Evolutionary conservation across 306 rosid genomes (phyloP), one percentile per base, ranked within the genome.

Genomic region (Quercus alba): DNA sequence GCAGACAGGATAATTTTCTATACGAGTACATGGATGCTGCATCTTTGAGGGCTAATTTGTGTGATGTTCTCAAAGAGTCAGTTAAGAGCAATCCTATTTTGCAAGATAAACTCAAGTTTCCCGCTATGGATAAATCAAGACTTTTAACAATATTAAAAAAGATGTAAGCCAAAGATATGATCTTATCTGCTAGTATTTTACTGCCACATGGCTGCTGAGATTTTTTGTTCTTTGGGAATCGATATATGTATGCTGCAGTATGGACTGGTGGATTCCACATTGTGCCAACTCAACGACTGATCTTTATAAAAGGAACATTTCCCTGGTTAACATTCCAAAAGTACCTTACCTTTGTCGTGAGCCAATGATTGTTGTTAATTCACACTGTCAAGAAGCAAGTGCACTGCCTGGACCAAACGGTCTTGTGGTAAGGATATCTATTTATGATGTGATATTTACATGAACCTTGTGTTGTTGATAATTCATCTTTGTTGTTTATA

Each of bases 231-330:
- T 35, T 2, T 31, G 56, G 74, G 17, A 14, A n/a, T 55, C 57
- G 15, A 35, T 77, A 17, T 21, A 31, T 33, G 26, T 14, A 55
- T 26, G 5, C 38, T 77, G 75, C 75, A 77, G 81, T 33, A 68
- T 77, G 81, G 81, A 67, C 19, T 77, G 80, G 80, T 77, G 80
- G 80, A 17, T 77, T 67, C 80, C 73, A 15, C 75, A 77, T 33
- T 55, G 17, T 54, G 33, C 35, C 59, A 35, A 55, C 54, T 72
- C 74, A 31, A 77, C 66, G 56, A n/a, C 64, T 13, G 35, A 67
- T 77, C 73, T 56, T 62, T 25, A 63, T 63, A 51, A 28, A 30
- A 6, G 15, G 21, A 64, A 62, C 54, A 54, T 67, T 77, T 77
- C 67, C 12, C 41, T 67, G 75, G 75, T 30, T 77, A 33, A 41